Percentiles rank a stretch among this genome's conserved stretches.
These are phyloP conservation scores for Chytriomyces confervae DNA, from an alignment of 192 early-diverging fungal genomes.

Conservation along the genomic window DNA sequence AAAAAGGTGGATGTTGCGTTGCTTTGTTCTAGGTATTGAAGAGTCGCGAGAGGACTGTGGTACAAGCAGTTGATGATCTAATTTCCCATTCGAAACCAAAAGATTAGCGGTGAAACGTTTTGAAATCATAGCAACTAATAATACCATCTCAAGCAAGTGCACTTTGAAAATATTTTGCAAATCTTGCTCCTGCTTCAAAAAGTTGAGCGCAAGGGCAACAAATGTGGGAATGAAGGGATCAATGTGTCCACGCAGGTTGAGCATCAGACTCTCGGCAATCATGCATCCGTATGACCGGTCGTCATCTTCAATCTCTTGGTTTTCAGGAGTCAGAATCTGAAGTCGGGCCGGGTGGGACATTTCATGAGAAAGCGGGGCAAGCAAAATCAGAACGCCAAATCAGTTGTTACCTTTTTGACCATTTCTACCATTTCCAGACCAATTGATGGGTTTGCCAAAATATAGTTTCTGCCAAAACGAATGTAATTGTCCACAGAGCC, in stretches of 20 bases:
- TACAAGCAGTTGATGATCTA: constrained; percentile 33
- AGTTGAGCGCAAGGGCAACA: constrained; percentile 27
- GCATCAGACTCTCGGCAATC: constrained; percentile 82
- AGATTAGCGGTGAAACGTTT: too few relatives aligned
- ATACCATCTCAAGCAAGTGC: constrained; percentile 24
- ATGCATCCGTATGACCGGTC: constrained; percentile 86
- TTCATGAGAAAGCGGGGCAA: too few relatives aligned
- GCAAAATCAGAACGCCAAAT: not conserved
- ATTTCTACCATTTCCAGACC: constrained; percentile 87
- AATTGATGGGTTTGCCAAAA: constrained; percentile 70
- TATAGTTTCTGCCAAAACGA: constrained; percentile 79
- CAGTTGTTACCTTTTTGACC: constrained; percentile 38
- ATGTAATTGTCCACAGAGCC: constrained; percentile 93
- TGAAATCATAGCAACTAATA: too few relatives aligned
- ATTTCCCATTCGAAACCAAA: too few relatives aligned
- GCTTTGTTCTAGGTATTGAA: constrained; percentile 23
- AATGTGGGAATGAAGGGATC: constrained; percentile 60
- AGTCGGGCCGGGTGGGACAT: not conserved
- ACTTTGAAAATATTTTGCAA: constrained; percentile 32
- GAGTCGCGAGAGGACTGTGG: constrained; percentile 26
- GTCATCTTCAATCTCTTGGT: constrained; percentile 73
- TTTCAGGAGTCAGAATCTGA: constrained; percentile 41
- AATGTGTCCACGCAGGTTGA: constrained; percentile 82
- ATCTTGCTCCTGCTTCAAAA: constrained; percentile 30
- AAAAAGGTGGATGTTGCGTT: constrained; percentile 31